Evolutionary conservation across 306 rosid genomes (phyloP), one percentile per base, ranked within the genome.

Genomic region (Parietaria judaica): DNA sequence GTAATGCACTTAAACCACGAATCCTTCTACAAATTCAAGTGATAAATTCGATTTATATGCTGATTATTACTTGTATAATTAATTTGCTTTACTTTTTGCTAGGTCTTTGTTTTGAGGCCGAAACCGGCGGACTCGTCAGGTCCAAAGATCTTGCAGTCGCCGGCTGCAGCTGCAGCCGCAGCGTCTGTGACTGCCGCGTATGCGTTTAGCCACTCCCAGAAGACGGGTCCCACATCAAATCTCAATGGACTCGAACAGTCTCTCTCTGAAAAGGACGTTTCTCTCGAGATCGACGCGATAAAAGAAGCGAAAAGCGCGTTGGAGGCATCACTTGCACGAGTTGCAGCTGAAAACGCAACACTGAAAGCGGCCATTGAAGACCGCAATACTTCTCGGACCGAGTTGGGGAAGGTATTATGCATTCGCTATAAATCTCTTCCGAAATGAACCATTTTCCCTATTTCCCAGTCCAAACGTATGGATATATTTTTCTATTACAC

Each of bases 121-220:
- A 94, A 84, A 86, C 76, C 76, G 51, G 84, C 43, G 72, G 84
- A 78, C 60, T 70, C 60, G 45, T 64, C 68, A 48, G 84, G 68
- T 54, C 99, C 90, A 62, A 94, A 94, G 79, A 94, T 94, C 66
- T 86, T 86, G 74, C 97, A 78, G 74, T 94, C 99, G 9, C 94
- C 99, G 13, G 97, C 99, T 0, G 99, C 99, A 0, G 99, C 99
- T 0, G 99, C 99, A 0, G 97, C 99, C 0, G 99, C 99, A 4
- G 97, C 99, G 63, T 94, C 99, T 66, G 99, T 94, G 60, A 79
- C 86, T 70, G 95, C 94, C 63, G 97, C 99, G 50, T 94, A 86
- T 78, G 99, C 99, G 54, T 78, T 94, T 60, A 79, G 86, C 62
- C 88, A 86, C 74, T 74, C 86, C 63, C 95, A 84, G 77, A 88